Percentiles rank a stretch among this genome's conserved stretches.
Evolutionary conservation across 768 basidiomycete species (phyloP).

Genomic region (Lactarius tabidus): DNA sequence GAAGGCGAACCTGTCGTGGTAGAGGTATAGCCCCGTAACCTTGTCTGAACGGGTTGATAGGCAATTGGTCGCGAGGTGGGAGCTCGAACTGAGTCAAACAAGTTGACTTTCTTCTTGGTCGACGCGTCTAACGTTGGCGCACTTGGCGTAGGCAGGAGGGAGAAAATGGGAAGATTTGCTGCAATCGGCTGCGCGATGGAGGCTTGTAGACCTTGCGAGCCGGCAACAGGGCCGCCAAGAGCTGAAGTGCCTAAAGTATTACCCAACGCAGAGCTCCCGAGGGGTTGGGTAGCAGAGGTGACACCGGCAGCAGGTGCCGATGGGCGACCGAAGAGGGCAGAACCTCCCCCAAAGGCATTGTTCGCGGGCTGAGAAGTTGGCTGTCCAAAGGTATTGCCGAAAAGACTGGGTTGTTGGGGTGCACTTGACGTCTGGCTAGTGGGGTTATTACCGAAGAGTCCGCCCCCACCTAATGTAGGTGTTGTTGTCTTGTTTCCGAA

Average conservation of each 20-base stretch:
- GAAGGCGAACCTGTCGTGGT: conserved; percentile 37
- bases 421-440: conserved; percentile 27
- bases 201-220: conserved; percentile 59
- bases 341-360: conserved; percentile 24
- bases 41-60: conserved; percentile 60
- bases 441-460: conserved; percentile 41
- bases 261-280: conserved; percentile 44
- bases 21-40: conserved; percentile 67
- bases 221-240: conserved; percentile 40
- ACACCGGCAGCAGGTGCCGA: conserved; percentile 11
- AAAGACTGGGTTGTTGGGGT: conserved; percentile 26
- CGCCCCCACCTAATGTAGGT: conserved; percentile 32
- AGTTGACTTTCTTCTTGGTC: conserved; percentile 70
- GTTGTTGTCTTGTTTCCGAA: conserved; percentile 35
- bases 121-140: conserved; percentile 55
- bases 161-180: conserved; percentile 67
- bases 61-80: conserved; percentile 63
- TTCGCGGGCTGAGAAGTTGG: conserved; percentile 34
- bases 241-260: conserved; percentile 42
- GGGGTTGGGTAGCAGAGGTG: conserved; percentile 5
- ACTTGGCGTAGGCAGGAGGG: conserved; percentile 68
- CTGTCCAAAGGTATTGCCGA: conserved; percentile 47
- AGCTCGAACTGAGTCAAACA: conserved; percentile 74
- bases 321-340: conserved; percentile 29
- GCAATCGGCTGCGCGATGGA: conserved; percentile 86